These are phyloP conservation scores for Oryza coarctata DNA, from an alignment of 176 grass and related monocot genomes.

Conservation along the genomic window DNA sequence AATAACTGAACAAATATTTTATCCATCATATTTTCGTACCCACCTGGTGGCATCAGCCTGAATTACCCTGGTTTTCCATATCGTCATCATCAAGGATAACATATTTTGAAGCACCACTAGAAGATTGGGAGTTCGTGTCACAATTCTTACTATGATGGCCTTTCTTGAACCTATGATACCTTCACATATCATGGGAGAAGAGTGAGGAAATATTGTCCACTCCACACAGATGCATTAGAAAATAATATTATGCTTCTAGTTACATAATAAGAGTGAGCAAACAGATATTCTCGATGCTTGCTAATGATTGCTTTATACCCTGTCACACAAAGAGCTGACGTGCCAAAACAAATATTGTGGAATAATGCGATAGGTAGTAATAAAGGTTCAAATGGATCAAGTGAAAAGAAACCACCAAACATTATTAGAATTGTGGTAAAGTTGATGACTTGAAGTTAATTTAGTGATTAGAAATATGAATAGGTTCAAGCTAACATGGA, in stretches of 20 bases:
- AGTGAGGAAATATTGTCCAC: slow-evolving; percentile 27
- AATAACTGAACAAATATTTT: neutral
- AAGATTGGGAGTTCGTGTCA: slow-evolving; percentile 39
- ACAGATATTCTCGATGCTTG: neutral
- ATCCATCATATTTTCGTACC: neutral
- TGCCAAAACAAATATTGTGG: neutral
- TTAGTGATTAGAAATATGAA: slow-evolving; percentile 1
- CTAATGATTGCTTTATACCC: neutral
- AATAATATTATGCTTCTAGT: neutral
- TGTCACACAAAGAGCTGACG: neutral
- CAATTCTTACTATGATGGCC: slow-evolving; percentile 39
- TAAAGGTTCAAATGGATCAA: neutral
- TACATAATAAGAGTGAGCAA: neutral
- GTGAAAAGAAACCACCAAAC: neutral
- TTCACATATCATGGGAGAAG: slow-evolving; percentile 36
- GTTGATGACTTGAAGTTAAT: slow-evolving; percentile 23
- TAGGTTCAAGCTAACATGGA: neutral
- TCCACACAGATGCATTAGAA: neutral
- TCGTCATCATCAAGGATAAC: slow-evolving; percentile 80
- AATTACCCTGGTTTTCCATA: slow-evolving; percentile 48
- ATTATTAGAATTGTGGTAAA: slow-evolving; percentile 2
- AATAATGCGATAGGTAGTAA: neutral
- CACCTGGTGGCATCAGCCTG: slow-evolving; percentile 28
- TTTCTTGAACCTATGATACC: slow-evolving; percentile 80
- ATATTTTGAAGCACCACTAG: slow-evolving; percentile 65